Percentiles rank a stretch among this genome's conserved stretches.
Conservation (phyloP, 164 flowering plant genomes). For the Warburgia ugandensis region DNA sequence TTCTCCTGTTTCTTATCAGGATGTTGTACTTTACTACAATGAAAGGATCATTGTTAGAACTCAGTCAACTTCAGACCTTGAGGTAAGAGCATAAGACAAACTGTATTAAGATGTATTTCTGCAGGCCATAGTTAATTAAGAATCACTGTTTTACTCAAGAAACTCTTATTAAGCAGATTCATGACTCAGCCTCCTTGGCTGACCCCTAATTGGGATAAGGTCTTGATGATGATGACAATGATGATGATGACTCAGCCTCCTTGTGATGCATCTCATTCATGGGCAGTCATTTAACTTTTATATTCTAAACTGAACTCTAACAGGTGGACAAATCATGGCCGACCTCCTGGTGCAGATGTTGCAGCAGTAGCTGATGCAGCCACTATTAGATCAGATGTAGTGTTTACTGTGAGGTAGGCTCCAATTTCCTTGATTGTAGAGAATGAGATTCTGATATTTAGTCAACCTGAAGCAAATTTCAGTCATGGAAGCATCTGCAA, state of each 20-base stretch:
- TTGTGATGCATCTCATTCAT: no score
- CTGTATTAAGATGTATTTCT: no score
- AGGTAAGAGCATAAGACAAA: slow-evolving; percentile 46
- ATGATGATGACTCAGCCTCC: no score
- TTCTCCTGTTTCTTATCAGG: slow-evolving; percentile 28
- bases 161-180: no score
- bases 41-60: slow-evolving; percentile 56
- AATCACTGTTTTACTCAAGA: neutral
- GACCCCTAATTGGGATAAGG: no score
- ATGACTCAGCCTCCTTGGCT: no score
- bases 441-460: no score
- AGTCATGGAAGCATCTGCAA: no score
- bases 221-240: no score
- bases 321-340: slow-evolving; percentile 78
- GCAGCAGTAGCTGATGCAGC: slow-evolving; percentile 66
- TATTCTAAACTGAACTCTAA: slow-evolving; percentile 6
- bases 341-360: slow-evolving; percentile 72
- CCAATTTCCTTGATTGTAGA: slow-evolving; percentile 1
- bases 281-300: neutral
- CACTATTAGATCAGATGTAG: slow-evolving; percentile 42
- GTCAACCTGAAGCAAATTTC: no score
- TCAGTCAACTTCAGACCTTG: slow-evolving; percentile 37
- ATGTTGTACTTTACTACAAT: slow-evolving; percentile 59
- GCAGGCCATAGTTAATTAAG: neutral
- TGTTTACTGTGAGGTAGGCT: slow-evolving; percentile 73